These are phyloP conservation scores for Phytophthora vignae DNA, from an alignment of 352 stramenopile species.

Conservation along the genomic window DNA sequence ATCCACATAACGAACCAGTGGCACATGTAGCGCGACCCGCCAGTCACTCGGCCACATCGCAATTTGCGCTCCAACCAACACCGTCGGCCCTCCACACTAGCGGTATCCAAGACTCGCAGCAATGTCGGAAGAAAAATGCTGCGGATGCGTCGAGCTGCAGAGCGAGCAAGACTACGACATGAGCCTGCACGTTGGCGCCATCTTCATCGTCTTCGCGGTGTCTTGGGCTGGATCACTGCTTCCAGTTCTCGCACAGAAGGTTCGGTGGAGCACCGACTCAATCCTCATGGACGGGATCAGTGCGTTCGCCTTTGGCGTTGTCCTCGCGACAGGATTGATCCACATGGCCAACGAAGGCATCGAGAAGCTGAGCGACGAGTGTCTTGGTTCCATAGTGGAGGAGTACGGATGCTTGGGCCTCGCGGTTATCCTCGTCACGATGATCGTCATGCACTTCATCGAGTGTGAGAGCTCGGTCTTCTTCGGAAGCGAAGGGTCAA, in stretches of 20 bases:
- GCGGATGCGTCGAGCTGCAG: neutral
- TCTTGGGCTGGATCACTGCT: constrained; percentile 44
- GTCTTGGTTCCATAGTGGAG: constrained; percentile 50
- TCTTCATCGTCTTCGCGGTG: constrained; percentile 56
- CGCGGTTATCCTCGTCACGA: constrained; percentile 49
- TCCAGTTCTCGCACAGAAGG: constrained; percentile 41
- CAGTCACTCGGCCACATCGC: neutral
- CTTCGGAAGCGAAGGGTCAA: constrained; percentile 26
- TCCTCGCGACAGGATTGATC: constrained; percentile 69
- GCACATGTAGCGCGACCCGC: neutral
- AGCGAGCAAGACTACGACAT: constrained; percentile 30
- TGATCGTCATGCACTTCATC: constrained; percentile 61
- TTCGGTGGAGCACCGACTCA: constrained; percentile 28
- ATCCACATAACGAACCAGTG: neutral
- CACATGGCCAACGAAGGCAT: constrained; percentile 70
- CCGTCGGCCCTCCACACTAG: neutral
- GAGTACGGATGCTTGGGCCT: constrained; percentile 53
- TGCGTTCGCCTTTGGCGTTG: constrained; percentile 62
- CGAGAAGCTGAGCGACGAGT: constrained; percentile 56
- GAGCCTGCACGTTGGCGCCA: constrained; percentile 44
- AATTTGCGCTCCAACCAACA: neutral
- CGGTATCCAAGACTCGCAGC: neutral
- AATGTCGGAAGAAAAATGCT: constrained; percentile 8
- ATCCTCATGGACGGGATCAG: constrained; percentile 53
- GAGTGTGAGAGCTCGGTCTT: constrained; percentile 57